Evolutionary conservation across 1,139 yeast genomes (phyloP).

Genomic region (Candida neerlandica): DNA sequence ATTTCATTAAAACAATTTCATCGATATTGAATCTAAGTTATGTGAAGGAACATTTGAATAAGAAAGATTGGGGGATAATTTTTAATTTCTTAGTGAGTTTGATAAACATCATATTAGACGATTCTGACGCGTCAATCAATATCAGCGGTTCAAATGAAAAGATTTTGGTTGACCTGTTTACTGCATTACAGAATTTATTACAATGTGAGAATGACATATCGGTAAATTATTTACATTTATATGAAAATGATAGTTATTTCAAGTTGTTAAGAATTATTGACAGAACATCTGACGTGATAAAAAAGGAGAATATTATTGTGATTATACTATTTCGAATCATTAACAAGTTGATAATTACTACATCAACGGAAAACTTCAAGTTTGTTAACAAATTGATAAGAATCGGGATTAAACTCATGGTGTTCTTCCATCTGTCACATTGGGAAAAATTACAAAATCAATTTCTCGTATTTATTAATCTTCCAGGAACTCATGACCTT

Average conservation of each 20-base stretch:
- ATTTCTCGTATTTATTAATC: conserved; percentile 37
- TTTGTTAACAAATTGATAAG: conserved; percentile 32
- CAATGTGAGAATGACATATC: conserved; percentile 31
- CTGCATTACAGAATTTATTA: conserved; percentile 26
- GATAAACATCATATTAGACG: conserved; percentile 8
- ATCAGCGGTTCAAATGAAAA: conserved; percentile 10
- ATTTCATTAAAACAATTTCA: conserved; percentile 33
- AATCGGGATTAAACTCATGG: conserved; percentile 33
- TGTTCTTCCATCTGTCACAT: conserved; percentile 31
- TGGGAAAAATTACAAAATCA: conserved; percentile 37
- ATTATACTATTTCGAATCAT: conserved; percentile 35
- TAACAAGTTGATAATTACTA: conserved; percentile 36
- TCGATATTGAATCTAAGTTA: conserved; percentile 29
- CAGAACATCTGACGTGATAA: conserved; percentile 19
- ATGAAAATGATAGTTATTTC: conserved; percentile 21
- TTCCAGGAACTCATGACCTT: conserved; percentile 24
- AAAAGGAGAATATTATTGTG: conserved; percentile 27
- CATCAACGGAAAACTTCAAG: conserved; percentile 34
- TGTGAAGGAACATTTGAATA: conserved; percentile 43
- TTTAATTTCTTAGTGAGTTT: conserved; percentile 24
- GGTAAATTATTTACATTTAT: conserved; percentile 22
- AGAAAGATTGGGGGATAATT: conserved; percentile 32
- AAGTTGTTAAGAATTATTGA: conserved; percentile 26
- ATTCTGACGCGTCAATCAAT: neutral
- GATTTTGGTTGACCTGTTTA: conserved; percentile 21